Conservation (phyloP, 2,329 filamentous ascomycete genomes). For the Leptoxyphium fumago region DNA sequence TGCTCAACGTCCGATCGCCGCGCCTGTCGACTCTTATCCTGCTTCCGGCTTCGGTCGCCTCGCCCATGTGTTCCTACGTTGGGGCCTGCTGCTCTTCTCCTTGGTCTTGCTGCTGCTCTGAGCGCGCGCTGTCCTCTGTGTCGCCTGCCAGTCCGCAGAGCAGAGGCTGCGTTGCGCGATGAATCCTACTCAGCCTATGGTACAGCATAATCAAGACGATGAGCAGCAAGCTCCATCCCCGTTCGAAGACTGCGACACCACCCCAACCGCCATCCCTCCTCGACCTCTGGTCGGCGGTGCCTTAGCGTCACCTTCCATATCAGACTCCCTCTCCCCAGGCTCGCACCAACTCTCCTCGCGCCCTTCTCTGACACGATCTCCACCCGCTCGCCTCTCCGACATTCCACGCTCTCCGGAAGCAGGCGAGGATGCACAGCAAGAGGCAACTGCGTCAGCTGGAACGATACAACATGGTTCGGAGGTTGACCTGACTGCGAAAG, state of each 20-base stretch:
- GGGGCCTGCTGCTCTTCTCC: not conserved
- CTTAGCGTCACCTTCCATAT: not conserved
- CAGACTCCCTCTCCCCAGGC: not conserved
- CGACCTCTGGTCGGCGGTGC: not conserved
- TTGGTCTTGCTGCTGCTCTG: not conserved
- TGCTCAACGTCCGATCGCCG: no score
- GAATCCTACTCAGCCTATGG: not conserved
- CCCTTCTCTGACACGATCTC: conserved; percentile 1
- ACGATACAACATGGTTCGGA: not conserved
- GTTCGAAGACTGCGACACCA: not conserved
- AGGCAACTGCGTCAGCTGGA: not conserved
- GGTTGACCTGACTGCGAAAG: not conserved
- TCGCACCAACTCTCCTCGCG: not conserved
- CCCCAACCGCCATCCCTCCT: not conserved
- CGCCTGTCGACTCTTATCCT: not conserved
- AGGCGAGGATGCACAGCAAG: not conserved
- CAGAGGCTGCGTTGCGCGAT: not conserved
- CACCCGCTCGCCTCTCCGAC: conserved; percentile 5
- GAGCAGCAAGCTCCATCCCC: not conserved
- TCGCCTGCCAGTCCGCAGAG: not conserved
- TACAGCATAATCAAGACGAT: not conserved
- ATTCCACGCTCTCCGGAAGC: not conserved
- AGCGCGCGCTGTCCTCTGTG: not conserved
- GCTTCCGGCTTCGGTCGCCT: not conserved
- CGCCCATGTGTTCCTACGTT: not conserved